phyloP scores from a whole-genome alignment of 331 rosid species.

The Phaseolus coccineus region DNA sequence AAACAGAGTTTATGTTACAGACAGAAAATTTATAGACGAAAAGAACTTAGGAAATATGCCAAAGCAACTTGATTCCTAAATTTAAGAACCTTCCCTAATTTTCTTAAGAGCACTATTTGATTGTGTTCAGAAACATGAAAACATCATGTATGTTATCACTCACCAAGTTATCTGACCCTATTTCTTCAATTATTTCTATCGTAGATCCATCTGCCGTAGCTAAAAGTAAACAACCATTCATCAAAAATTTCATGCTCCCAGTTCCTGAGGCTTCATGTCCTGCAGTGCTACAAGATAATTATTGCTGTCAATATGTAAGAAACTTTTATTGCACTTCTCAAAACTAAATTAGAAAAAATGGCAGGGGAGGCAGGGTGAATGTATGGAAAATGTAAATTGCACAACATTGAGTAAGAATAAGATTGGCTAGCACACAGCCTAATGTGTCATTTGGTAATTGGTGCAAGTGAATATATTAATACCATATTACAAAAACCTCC shows the following conservation, averaged over 20 bases:
- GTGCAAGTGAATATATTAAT: constrained; percentile 9
- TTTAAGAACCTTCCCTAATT: constrained; percentile 26
- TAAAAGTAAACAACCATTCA: constrained; percentile 81
- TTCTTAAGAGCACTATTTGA: constrained; percentile 5
- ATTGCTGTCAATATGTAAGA: constrained; percentile 41
- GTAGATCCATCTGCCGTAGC: constrained; percentile 83
- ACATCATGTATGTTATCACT: constrained; percentile 30
- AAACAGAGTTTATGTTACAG: constrained; percentile 18
- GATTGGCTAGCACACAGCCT: constrained; percentile 12
- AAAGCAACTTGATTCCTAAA: constrained; percentile 30
- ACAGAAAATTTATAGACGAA: constrained; percentile 7
- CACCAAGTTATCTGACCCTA: constrained; percentile 77
- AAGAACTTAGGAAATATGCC: constrained; percentile 20
- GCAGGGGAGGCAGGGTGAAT: too few relatives aligned
- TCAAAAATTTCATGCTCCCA: constrained; percentile 79
- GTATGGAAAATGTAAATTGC: constrained; percentile 18
- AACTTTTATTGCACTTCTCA: constrained; percentile 14
- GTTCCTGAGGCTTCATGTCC: constrained; percentile 89
- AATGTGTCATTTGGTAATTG: background rate
- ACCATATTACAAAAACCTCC: background rate
- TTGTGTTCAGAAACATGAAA: constrained; percentile 30
- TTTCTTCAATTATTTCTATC: constrained; percentile 74
- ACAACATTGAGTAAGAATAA: constrained; percentile 29
- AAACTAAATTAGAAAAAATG: background rate
- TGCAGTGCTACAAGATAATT: constrained; percentile 67